Evolutionary conservation across 2,329 filamentous ascomycete genomes (phyloP).

Genomic region (Penicillium sp.): DNA sequence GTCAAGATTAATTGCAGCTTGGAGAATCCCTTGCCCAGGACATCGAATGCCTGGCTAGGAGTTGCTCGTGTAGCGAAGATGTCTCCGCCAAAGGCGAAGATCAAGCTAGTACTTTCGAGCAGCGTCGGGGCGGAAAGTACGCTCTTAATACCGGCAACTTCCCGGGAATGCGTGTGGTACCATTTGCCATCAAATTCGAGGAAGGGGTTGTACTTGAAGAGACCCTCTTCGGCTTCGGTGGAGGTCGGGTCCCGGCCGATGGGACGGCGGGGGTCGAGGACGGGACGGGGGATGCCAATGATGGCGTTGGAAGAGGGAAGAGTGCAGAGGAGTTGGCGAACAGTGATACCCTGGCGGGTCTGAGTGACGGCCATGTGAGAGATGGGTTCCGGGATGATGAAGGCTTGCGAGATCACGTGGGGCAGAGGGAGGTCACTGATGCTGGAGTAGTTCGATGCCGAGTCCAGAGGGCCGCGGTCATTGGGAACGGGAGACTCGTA

Average conservation of each 20-base stretch:
- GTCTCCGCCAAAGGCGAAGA: conserved; percentile 78
- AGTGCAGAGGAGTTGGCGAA: conserved; percentile 69
- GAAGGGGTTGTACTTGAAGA: conserved; percentile 64
- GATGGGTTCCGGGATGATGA: conserved; percentile 69
- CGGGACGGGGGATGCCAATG: conserved; percentile 64
- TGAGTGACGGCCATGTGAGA: conserved; percentile 75
- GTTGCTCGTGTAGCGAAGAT: conserved; percentile 76
- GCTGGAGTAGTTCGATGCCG: conserved; percentile 62
- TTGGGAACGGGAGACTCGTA: conserved; percentile 79
- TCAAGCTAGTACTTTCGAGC: conserved; percentile 82
- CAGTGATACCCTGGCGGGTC: conserved; percentile 84
- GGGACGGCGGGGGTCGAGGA: conserved; percentile 79
- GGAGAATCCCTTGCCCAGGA: conserved; percentile 86
- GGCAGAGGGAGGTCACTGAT: conserved; percentile 56
- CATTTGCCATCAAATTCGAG: conserved; percentile 77
- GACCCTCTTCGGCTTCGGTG: conserved; percentile 71
- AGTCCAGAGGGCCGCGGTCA: conserved; percentile 69
- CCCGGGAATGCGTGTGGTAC: conserved; percentile 70
- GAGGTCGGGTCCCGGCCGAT: conserved; percentile 73
- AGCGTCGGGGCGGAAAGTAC: conserved; percentile 68
- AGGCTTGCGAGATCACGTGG: conserved; percentile 69
- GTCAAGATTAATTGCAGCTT: conserved; percentile 77
- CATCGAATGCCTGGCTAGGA: conserved; percentile 85
- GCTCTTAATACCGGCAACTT: conserved; percentile 64
- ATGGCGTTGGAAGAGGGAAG: conserved; percentile 66